Conservation (phyloP, 1,139 yeast genomes). For the Sugiyamaella pinicola region DNA sequence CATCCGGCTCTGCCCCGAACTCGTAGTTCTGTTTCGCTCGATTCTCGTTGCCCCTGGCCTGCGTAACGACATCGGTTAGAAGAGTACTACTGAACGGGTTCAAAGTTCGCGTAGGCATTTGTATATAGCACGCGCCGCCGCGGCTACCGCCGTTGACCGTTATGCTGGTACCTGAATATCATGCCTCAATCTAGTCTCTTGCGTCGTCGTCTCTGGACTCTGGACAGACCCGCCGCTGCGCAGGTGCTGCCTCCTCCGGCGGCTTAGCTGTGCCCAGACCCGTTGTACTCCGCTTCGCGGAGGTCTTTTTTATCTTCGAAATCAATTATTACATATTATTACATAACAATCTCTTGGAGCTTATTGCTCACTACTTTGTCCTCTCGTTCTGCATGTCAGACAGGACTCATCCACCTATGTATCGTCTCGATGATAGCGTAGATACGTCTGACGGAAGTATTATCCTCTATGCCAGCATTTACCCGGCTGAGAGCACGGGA, state of each 20-base stretch:
- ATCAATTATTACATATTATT: too few relatives aligned
- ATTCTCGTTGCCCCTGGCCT: too few relatives aligned
- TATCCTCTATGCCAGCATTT: too few relatives aligned
- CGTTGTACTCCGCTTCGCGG: neutral
- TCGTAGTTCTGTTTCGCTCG: too few relatives aligned
- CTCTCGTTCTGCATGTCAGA: neutral
- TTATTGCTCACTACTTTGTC: neutral
- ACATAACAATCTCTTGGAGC: too few relatives aligned
- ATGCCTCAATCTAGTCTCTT: neutral
- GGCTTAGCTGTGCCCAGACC: constrained; percentile 1
- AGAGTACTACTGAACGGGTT: too few relatives aligned
- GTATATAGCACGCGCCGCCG: neutral
- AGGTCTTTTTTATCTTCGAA: neutral
- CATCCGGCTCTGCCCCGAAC: too few relatives aligned
- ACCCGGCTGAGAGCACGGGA: neutral
- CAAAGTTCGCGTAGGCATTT: neutral
- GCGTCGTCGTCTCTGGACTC: neutral
- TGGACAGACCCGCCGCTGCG: neutral
- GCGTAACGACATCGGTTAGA: too few relatives aligned
- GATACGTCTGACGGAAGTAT: too few relatives aligned
- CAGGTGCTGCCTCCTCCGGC: neutral
- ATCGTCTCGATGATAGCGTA: too few relatives aligned
- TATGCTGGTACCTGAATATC: neutral
- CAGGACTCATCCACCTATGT: neutral
- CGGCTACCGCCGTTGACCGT: too few relatives aligned